Percentiles rank a stretch among this genome's conserved stretches.
Evolutionary conservation across 768 basidiomycete genomes (phyloP).

Genomic region (Cyathus striatus): DNA sequence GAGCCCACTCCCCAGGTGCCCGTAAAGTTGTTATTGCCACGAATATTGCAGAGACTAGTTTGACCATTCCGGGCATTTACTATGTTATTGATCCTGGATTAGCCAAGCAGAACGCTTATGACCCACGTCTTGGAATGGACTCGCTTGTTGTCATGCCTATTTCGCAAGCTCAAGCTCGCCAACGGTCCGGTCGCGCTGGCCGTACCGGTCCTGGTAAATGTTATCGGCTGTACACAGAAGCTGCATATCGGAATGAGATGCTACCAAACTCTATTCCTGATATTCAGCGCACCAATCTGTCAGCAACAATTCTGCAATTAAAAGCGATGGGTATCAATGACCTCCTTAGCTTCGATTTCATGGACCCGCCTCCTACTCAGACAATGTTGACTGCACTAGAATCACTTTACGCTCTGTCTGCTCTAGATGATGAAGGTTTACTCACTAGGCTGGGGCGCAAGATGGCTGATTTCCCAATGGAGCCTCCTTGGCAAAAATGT

Average conservation of each 20-base stretch:
- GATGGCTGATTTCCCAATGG: slow-evolving; percentile 99
- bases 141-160: slow-evolving; percentile 98
- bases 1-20: slow-evolving; percentile 98
- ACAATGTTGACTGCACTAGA: slow-evolving; percentile 97
- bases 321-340: slow-evolving; percentile 99
- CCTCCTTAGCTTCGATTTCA: slow-evolving; percentile 95
- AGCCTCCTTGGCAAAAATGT: slow-evolving; percentile 93
- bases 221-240: slow-evolving; percentile 96
- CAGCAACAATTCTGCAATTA: slow-evolving; percentile 88
- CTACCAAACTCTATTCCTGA: slow-evolving; percentile 95
- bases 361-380: slow-evolving; percentile 97
- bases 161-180: slow-evolving; percentile 96
- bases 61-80: slow-evolving; percentile 98
- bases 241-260: slow-evolving; percentile 99
- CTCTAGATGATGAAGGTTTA: slow-evolving; percentile 94
- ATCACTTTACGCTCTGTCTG: slow-evolving; percentile 90
- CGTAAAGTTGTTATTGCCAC: slow-evolving; percentile 99
- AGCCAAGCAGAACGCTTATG: slow-evolving; percentile 98
- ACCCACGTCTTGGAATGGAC: slow-evolving; percentile 97
- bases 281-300: slow-evolving; percentile 92
- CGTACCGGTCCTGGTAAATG: slow-evolving; percentile 98
- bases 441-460: slow-evolving; percentile 93
- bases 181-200: slow-evolving; percentile 93
- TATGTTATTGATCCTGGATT: slow-evolving; percentile 99
- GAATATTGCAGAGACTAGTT: slow-evolving; percentile 96